A percentile compares a stretch with the other conserved stretches of the same genome.
phyloP scores from a whole-genome alignment of 129 eudicot species.

The Tagetes patula region DNA sequence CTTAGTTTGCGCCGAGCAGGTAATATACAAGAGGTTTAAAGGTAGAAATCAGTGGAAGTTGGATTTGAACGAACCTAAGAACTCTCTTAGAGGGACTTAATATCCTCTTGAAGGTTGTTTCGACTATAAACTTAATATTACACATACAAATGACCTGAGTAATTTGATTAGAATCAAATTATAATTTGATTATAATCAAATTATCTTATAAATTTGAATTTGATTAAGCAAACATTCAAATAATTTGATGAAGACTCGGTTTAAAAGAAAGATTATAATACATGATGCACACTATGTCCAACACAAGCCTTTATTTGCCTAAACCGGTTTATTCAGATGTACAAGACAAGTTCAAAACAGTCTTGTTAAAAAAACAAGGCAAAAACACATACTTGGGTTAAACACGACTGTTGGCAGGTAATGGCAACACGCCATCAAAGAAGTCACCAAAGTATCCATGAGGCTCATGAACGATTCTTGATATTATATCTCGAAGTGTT shows the following conservation, averaged over 20 bases:
- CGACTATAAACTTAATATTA: too few relatives aligned
- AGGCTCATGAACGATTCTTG: slow-evolving; percentile 92
- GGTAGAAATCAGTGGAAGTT: not conserved
- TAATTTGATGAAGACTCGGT: not conserved
- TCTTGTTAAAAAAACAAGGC: slow-evolving; percentile 5
- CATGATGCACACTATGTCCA: slow-evolving; percentile 4
- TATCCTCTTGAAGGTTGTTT: not conserved
- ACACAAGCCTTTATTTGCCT: not conserved
- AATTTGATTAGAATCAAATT: too few relatives aligned
- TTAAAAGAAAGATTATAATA: not conserved
- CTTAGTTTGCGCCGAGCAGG: too few relatives aligned
- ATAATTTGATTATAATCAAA: not conserved
- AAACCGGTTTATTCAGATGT: slow-evolving; percentile 26
- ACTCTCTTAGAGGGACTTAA: not conserved
- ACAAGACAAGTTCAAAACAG: slow-evolving; percentile 27
- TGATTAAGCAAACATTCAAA: not conserved
- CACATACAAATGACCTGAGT: too few relatives aligned
- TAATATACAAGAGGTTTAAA: not conserved
- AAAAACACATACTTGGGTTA: slow-evolving; percentile 30
- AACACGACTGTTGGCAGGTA: slow-evolving; percentile 81
- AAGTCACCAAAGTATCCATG: slow-evolving; percentile 94
- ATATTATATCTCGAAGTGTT: slow-evolving; percentile 89
- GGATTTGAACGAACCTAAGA: too few relatives aligned
- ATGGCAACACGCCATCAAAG: slow-evolving; percentile 87
- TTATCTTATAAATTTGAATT: not conserved